A percentile compares a stretch with the other conserved stretches of the same genome.
phyloP scores from a whole-genome alignment of 1,284 basidiomycete genomes.

The Rugosomyces carneus region DNA sequence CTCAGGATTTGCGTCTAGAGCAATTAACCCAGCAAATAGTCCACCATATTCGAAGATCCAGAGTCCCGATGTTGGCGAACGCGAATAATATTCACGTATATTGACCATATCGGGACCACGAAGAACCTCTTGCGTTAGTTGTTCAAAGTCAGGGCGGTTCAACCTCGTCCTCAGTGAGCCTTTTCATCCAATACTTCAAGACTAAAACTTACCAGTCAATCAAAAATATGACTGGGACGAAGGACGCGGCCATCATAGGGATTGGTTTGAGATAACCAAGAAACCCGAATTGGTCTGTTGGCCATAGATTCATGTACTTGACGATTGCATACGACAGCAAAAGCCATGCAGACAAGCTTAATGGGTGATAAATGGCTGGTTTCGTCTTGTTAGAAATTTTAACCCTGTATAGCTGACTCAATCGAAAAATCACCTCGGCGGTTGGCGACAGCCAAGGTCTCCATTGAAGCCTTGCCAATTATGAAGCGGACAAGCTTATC shows the following conservation, averaged over 20 bases:
- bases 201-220: slow-evolving; percentile 59
- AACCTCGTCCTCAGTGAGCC: slow-evolving; percentile 36
- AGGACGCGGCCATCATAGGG: slow-evolving; percentile 58
- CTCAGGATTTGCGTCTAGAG: slow-evolving; percentile 53
- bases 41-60: slow-evolving; percentile 63
- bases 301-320: slow-evolving; percentile 62
- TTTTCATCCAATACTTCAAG: not conserved
- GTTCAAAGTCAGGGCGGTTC: slow-evolving; percentile 66
- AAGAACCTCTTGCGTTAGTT: slow-evolving; percentile 45
- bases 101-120: slow-evolving; percentile 52
- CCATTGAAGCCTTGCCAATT: slow-evolving; percentile 66
- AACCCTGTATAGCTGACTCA: not conserved
- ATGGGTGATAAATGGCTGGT: slow-evolving; percentile 55
- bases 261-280: slow-evolving; percentile 52
- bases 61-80: slow-evolving; percentile 54
- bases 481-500: slow-evolving; percentile 57
- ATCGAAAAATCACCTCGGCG: slow-evolving; percentile 37
- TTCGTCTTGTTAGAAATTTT: not conserved
- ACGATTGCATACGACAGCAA: slow-evolving; percentile 52
- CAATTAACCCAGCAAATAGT: slow-evolving; percentile 62
- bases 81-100: slow-evolving; percentile 52
- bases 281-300: slow-evolving; percentile 34
- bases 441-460: slow-evolving; percentile 67
- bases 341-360: slow-evolving; percentile 56
- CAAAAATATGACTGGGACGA: slow-evolving; percentile 59